Conservation (phyloP, 768 basidiomycete genomes). For the Phlebiopsis gigantea region DNA sequence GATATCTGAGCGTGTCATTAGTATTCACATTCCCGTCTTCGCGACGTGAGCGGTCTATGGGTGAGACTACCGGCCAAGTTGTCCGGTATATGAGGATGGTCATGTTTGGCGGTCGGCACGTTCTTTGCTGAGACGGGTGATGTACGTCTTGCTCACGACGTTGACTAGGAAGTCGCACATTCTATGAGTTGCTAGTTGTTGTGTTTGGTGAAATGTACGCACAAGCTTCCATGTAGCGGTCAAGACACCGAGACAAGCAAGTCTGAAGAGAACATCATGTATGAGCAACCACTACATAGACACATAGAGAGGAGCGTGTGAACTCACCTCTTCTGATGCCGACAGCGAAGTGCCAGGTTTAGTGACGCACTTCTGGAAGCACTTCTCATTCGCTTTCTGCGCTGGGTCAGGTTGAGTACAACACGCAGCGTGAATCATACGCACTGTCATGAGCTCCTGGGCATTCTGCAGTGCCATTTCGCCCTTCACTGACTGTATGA, state of each 20-base stretch:
- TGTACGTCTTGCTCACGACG: constrained; percentile 69
- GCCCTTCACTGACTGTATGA: constrained; percentile 59
- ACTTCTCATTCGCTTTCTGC: constrained; percentile 77
- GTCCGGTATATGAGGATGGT: neutral
- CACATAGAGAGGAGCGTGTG: neutral
- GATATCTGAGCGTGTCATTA: neutral
- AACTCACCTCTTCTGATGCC: constrained; percentile 62
- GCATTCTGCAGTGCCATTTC: constrained; percentile 73
- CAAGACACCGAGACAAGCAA: constrained; percentile 70
- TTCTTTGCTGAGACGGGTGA: constrained; percentile 51
- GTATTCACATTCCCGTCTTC: neutral
- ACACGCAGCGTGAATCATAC: constrained; percentile 14
- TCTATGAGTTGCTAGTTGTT: neutral
- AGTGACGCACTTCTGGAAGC: constrained; percentile 70
- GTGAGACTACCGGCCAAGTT: neutral
- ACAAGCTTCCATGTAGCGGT: constrained; percentile 86
- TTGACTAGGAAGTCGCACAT: constrained; percentile 48
- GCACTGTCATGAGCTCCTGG: constrained; percentile 76
- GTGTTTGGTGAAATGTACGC: constrained; percentile 27
- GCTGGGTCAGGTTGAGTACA: neutral
- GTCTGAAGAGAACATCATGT: constrained; percentile 38
- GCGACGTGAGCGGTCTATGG: neutral
- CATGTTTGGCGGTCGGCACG: constrained; percentile 21
- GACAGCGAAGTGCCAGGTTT: constrained; percentile 71
- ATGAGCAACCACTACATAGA: neutral